Base-by-base conservation (phyloP, 1,284 basidiomycete species). In the Ustilago hordei region DNA sequence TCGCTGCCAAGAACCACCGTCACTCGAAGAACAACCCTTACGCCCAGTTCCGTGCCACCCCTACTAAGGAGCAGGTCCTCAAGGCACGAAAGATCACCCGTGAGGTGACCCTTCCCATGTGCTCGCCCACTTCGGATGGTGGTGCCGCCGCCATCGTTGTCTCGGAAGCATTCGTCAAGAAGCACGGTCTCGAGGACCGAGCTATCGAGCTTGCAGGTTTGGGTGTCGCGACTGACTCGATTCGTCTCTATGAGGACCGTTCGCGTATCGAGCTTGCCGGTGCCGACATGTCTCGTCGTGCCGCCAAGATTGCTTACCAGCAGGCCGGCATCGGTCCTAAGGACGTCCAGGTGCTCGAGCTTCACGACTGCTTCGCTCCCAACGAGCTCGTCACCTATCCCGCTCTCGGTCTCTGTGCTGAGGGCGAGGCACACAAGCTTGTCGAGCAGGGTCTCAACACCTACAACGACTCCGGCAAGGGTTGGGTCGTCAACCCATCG, bases 21-120 rank as follows among this genome's bases (percentile, higher is more conserved):
- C 93, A 95, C 85, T 92, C 92, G 0, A 86, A 91, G 63, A 91
- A 92, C 60, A 95, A 95, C 80, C 93, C 93, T 0, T 95, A 95
- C 81, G 91, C 93, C 1, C 93, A 95, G 83, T 95, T 95, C 87
- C 90, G 82, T 28, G 65, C 60, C 43, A 63, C 74, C 12, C 81
- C 78, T 5, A 47, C 60, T 48, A 58, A 65, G 39, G 69, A 75
- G 31, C 73, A 83, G 47, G 75, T 84, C 8, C 43, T 58, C 61
- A 78, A 80, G 61, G 72, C 82, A 38, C 74, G 80, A 39, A 80
- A 81, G 86, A 91, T 94, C 83, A 92, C 89, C 35, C 91, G 90
- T 57, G 90, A 93, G 82, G 87, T 94, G 52, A 94, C 93, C 3
- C 92, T 92, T 82, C 92, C 90, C 84, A 94, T 94, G 93, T 95